Base-by-base conservation (phyloP, 352 stramenopile genomes). In the Pythium guiyangense region DNA sequence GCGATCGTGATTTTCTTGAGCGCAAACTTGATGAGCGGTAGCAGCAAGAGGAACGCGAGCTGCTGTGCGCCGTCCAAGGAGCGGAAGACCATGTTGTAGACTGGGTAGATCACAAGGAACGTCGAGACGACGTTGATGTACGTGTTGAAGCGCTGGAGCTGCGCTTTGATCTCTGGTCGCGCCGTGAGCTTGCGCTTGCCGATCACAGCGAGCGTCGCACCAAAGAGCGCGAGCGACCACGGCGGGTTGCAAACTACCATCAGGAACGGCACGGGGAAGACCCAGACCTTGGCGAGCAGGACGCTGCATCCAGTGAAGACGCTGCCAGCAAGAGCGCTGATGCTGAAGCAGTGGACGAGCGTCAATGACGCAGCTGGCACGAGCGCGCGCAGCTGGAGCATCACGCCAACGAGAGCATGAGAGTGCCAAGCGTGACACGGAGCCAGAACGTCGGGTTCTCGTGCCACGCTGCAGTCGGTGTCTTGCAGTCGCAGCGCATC, bases 111-210 rank as follows among this genome's bases (percentile, higher is more conserved):
- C 34, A 54, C n/a, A 6, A 54, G 34, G 11, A 54, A 34, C 3
- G n/a, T 47, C 29, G 54, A 39, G 15, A n/a, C 1, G 29, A 53
- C 1, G 34, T 31, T 53, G 20, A 60, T 35, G 18, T 26, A 40
- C 2, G 17, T 46, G n/a, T 4, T 53, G 44, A 48, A 60, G 5
- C 29, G 34, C 11, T 35, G 15, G 12, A 60, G n/a, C 9, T 60
- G 54, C 11, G 15, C 1, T n/a, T 60, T 52, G 27, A 53, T 53
- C 10, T 53, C 18, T 0, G 54, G 59, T 3, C 44, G 27, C 27
- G 59, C 27, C 9, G 67, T 60, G 26, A 84, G 20, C 2, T 60
- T 58, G 4, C 49, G 26, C 31, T 51, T 50, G 2, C 52, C 52
- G 29, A 59, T 59, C 11, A 2, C 5, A 3, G 4, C 55, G 1